These are phyloP conservation scores for Eucalyptus cladocalyx DNA, from an alignment of 345 rosid genomes.

Conservation along the genomic window DNA sequence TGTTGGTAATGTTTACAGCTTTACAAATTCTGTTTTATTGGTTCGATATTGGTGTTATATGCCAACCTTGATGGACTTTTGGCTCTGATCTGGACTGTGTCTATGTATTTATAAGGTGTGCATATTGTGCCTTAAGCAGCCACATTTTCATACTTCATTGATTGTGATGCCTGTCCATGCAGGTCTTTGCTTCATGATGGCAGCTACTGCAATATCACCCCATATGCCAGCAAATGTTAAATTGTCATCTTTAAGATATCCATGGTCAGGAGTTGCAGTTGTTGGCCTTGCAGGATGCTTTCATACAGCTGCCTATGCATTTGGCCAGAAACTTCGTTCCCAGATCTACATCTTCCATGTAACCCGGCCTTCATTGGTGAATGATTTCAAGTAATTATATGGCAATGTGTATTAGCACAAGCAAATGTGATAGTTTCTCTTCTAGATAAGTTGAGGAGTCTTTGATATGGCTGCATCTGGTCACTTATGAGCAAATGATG, in stretches of 20 bases:
- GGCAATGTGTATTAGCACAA: background rate
- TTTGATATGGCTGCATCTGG: background rate
- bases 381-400: conserved; percentile 21
- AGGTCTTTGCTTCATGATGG: conserved; percentile 12
- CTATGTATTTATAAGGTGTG: background rate
- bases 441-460: background rate
- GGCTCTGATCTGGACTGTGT: background rate
- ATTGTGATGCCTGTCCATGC: background rate
- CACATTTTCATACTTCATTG: background rate
- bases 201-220: conserved; percentile 10
- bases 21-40: background rate
- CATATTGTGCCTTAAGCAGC: background rate
- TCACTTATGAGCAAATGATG: background rate
- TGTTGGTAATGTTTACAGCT: background rate
- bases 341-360: conserved; percentile 8
- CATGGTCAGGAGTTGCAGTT: conserved; percentile 7
- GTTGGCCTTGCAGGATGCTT: conserved; percentile 1
- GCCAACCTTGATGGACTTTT: background rate
- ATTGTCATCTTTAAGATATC: conserved; percentile 3
- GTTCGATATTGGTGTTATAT: background rate
- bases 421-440: background rate
- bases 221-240: conserved; percentile 3
- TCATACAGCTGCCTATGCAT: conserved; percentile 8
- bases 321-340: conserved; percentile 21
- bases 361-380: conserved; percentile 12